Percentiles rank a stretch among this genome's conserved stretches.
phyloP scores from a whole-genome alignment of 2,329 filamentous ascomycete genomes.

The Fusarium continuum region DNA sequence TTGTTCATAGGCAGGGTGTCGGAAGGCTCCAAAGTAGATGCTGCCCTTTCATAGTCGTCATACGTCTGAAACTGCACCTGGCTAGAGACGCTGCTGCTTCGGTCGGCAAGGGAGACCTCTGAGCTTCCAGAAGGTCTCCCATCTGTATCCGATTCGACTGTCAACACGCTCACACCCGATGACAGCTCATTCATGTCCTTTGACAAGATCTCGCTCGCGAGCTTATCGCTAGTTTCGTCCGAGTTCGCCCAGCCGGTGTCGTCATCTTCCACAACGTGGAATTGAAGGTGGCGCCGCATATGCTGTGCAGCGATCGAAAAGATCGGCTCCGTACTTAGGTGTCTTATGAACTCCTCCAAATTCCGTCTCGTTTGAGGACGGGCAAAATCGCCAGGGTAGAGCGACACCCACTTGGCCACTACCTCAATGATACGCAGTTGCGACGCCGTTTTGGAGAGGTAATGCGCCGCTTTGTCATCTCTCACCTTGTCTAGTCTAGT shows the following conservation, averaged over 20 bases:
- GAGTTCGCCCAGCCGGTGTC: conserved; percentile 91
- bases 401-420: conserved; percentile 86
- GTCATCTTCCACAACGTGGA: conserved; percentile 81
- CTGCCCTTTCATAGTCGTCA: conserved; percentile 84
- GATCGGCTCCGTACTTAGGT: conserved; percentile 79
- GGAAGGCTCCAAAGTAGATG: conserved; percentile 74
- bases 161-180: conserved; percentile 57
- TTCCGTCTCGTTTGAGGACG: conserved; percentile 75
- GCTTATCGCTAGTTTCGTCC: conserved; percentile 63
- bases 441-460: conserved; percentile 79
- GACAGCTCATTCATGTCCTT: conserved; percentile 53
- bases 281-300: conserved; percentile 80
- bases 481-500: conserved; percentile 76
- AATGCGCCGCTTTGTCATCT: conserved; percentile 71
- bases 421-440: conserved; percentile 87
- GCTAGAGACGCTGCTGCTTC: conserved; percentile 51
- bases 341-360: conserved; percentile 77
- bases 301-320: conserved; percentile 88
- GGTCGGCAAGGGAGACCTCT: conserved; percentile 53
- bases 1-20: conserved; percentile 79
- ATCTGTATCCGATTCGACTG: conserved; percentile 58
- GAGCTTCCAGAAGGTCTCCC: conserved; percentile 59
- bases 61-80: conserved; percentile 70
- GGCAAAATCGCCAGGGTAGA: conserved; percentile 94
- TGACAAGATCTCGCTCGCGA: conserved; percentile 48